Evolutionary conservation across 495 filamentous ascomycete species (phyloP), one percentile per base, ranked within the genome.

Genomic region (Pyronema domesticum): DNA sequence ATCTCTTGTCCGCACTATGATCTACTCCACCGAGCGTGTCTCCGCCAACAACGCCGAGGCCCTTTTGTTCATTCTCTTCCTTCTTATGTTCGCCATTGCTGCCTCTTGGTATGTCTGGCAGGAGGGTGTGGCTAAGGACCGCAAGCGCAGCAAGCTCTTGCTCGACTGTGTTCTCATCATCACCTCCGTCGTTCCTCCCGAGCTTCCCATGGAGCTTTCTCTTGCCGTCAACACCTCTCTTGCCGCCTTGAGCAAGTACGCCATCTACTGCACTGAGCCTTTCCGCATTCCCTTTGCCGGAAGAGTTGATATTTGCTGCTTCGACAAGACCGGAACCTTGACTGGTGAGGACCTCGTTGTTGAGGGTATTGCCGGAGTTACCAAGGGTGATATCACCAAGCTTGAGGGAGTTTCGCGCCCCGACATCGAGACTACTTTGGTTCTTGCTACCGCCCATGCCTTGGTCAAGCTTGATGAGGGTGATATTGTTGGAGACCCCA

Each of bases 21-120:
- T 99, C 59, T 99, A 95, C 71, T 95, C 93, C 3, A 99, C 91
- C 6, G 91, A 99, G 68, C 86, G 89, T 63, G 91, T 99, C 35
- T 96, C 89, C 40, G 91, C 91, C 55, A 94, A 94, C 71, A 96
- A 99, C 63, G 80, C 76, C 48, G 91, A 99, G 68, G 91, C 91
- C 3, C 70, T 99, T 11, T 69, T 94, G 36, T 99, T 99, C 72
- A 99, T 99, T 58, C 74, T 96, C 46, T 99, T 99, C 73, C 76
- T 99, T 5, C 76, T 94, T 47, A 77, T 95, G 61, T 99, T 99
- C 71, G 91, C 91, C 58, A 75, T 99, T 67, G 91, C 91, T 53
- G 91, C 91, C 35, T 93, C 89, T n/a, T 96, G 93, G 91, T 99
- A 99, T 67, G 91, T 99, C 47, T 99, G 91, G 91, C 79, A 87